Base-by-base conservation (phyloP, 257 asterid species). In the Solanum dulcamara region DNA sequence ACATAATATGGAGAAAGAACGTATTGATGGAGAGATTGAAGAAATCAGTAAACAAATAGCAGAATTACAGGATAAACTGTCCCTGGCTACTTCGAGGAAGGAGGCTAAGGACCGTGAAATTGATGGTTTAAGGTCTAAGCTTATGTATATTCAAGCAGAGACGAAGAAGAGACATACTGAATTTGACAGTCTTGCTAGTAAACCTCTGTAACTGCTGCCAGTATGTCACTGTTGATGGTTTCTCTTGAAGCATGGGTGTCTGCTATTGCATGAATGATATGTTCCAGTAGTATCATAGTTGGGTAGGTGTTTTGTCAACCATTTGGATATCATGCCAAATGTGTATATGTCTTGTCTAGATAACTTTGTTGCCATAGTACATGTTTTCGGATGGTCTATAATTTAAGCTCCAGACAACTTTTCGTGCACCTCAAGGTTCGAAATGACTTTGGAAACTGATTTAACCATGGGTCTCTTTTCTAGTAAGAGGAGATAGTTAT, bases 61-160 rank as follows among this genome's bases (percentile, higher is more conserved):
- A 83, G 87, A 71, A 84, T 84, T 96, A 75, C 89, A 93, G 85
- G 93, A 60, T 33, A 91, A 88, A 91, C 90, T 90, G 1, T 32
- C 87, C 7, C 46, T 59, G 67, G 91, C 84, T 1, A 66, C 75
- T 62, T 86, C 87, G 1, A 88, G 38, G 33, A 91, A 88, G 87
- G 93, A 77, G 83, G 85, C 14, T 22, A 86, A 88, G 89, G 91
- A 87, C 14, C 48, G 3, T 26, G 92, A 90, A 81, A 85, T 94
- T 42, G 88, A 80, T 13, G 37, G 71, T 18, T 81, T 93, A 90
- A 87, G 50, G 84, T 86, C 86, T 24, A 85, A 53, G 81, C 18
- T 86, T 81, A 81, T 85, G 86, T 92, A 86, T 10, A 79, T 87
- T 6, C 85, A 88, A 75, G 91, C 86, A 24, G 40, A 62, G 55